Percentiles rank a stretch among this genome's conserved stretches.
Evolutionary conservation across 139 green algal species (phyloP).

Genomic region (Spirogloea muscicola): DNA sequence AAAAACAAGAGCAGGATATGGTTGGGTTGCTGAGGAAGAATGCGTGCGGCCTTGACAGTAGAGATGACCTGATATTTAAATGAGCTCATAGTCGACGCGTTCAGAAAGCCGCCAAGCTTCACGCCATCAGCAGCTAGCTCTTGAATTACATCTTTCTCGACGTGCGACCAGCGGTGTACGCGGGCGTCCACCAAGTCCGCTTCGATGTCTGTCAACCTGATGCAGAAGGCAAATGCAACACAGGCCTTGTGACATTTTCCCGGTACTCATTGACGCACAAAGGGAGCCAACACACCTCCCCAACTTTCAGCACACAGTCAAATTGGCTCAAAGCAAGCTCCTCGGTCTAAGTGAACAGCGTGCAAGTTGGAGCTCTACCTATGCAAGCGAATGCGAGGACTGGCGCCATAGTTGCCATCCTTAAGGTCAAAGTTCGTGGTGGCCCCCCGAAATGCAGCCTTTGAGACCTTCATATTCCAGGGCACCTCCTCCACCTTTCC

Average conservation of each 20-base stretch:
- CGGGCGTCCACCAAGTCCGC: conserved; percentile 17
- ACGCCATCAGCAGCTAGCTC: conserved; percentile 7
- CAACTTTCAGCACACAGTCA: too few relatives aligned
- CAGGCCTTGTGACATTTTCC: too few relatives aligned
- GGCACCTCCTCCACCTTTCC: neutral
- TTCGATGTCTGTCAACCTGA: conserved; percentile 1
- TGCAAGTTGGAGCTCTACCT: too few relatives aligned
- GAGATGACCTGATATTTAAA: conserved; percentile 29
- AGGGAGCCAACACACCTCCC: too few relatives aligned
- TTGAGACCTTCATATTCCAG: conserved; percentile 15
- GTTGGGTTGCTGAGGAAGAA: neutral
- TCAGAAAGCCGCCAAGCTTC: neutral
- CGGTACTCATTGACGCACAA: too few relatives aligned
- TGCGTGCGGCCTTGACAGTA: neutral
- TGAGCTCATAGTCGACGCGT: conserved; percentile 15
- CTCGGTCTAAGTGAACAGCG: too few relatives aligned
- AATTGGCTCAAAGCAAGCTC: too few relatives aligned
- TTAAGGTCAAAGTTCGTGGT: conserved; percentile 19
- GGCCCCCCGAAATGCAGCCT: conserved; percentile 16
- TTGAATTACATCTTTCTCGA: neutral
- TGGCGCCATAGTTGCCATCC: conserved; percentile 33
- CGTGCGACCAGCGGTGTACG: conserved; percentile 6
- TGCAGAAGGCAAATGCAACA: too few relatives aligned
- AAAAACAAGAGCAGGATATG: neutral
- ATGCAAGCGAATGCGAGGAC: conserved; percentile 17